Base-by-base conservation (phyloP, 768 basidiomycete genomes). In the Rhodotorula diobovata region DNA sequence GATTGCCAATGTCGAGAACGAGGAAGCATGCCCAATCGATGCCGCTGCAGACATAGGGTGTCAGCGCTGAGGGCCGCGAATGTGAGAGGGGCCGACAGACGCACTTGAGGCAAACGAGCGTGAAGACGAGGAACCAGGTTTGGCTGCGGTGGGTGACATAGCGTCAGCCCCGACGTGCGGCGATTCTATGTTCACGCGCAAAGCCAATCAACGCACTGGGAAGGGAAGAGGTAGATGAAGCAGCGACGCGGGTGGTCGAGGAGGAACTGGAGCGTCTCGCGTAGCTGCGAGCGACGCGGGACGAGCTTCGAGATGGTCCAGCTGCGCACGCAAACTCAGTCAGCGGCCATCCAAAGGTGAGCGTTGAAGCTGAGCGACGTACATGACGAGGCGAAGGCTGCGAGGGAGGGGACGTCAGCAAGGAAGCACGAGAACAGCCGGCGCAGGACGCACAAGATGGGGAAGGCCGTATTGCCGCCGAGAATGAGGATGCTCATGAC, bases 21-120 rank as follows among this genome's bases (percentile, higher is more conserved):
- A 95, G 81, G 82, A 97, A 95, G 80, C 85, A 90, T 71, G 93
- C 84, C 88, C 91, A 97, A 82, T 98, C 94, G 43, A 87, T 88
- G 10, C 54, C 70, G 64, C 55, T 61, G 54, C 1, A 7, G 11
- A 48, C 16, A n/a, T 11, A 18, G 10, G 4, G 46, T 18, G 58
- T 61, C 34, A 61, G 35, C 5, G 2, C 46, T 2, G 54, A 7
- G 25, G 28, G 18, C 20, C 7, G 28, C 6, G 21, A 30, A 23
- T 32, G 5, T 2, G 18, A 23, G n/a, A 21, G 39, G 30, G 39
- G 50, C 30, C 18, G 34, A 15, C 11, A 23, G 23, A 32, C 66
- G 12, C 23, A 70, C 68, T 76, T 75, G 65, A 75, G 68, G 35
- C 62, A 53, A 25, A 76, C 28, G 60, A 76, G 71, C 14, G 63